Evolutionary conservation across 768 basidiomycete species (phyloP), one percentile per base, ranked within the genome.

Genomic region (Xerocomellus intermedius): DNA sequence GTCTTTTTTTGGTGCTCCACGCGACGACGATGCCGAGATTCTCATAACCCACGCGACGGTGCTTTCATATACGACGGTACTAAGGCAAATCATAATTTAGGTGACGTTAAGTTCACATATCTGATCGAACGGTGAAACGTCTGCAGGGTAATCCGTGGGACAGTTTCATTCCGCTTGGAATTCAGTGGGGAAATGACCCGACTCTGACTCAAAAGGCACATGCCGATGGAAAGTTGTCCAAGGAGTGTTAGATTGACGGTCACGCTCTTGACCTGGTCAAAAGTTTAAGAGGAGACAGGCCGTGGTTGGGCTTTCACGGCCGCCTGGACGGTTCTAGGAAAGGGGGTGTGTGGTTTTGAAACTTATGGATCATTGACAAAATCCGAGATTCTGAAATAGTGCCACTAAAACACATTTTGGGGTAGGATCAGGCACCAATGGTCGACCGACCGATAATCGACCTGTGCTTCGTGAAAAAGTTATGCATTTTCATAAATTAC

Each of bases 141-240:
- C 17, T 28, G 21, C n/a, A 42, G 48, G 24, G 6, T 4, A 19
- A 19, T 5, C 17, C 21, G 48, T 36, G 39, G 48, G 4, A 42
- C 10, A 26, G 36, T 24, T 39, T 54, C 33, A 16, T 49, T 17
- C 53, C 39, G 14, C 9, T 50, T 42, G 53, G 52, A 35, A 4
- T 49, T 41, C 38, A 54, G 32, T 54, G 48, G 53, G 53, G 53
- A 3, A 54, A 54, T 21, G 48, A 54, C 30, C 38, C 22, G 19
- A 35, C 2, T 19, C 24, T 50, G 32, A 33, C 24, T 19, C 47
- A 54, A 26, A 7, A 19, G 5, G n/a, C 12, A 19, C 24, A 50
- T 9, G n/a, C 49, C 9, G 8, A 32, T 2, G 48, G 48, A 21
- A 26, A 19, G 4, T 30, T 30, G 9, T 53, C 52, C 26, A 32